Evolutionary conservation across 2,329 filamentous ascomycete genomes (phyloP), one percentile per base, ranked within the genome.

Genomic region (Diaporthe caulivora): DNA sequence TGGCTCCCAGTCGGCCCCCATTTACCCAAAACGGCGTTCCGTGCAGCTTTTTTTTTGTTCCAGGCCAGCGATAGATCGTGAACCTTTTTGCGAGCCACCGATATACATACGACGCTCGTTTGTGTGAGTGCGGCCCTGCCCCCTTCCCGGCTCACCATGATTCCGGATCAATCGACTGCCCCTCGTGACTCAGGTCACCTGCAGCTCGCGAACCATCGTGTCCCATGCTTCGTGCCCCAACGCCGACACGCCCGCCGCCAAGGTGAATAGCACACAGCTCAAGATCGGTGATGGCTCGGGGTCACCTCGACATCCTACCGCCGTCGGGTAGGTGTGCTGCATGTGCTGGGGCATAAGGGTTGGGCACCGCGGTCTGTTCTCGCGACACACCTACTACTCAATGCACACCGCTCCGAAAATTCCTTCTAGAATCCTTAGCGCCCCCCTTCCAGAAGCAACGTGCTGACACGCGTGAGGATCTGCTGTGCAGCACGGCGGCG

Each of bases 341-440:
- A n/a, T n/a, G 37, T 40, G 37, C 37, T 40, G 29, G 21, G n/a
- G n/a, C n/a, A n/a, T 31, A 34, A 10, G 7, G 7, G 37, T 10
- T 26, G 24, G 11, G 21, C 62, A 4, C 15, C 18, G 29, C 6
- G 62, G 47, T 67, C 47, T 67, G 62, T 40, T 67, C 62, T 67
- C 62, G 26, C 62, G 29, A 13, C 62, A 53, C 29, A 44, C 26
- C 9, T 9, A 34, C 5, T 9, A 53, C 62, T 37, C 47, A 26
- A 15, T 40, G n/a, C 62, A 40, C 62, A 67, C 62, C 62, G 62
- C 62, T 67, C 53, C 62, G 29, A 62, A 62, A 55, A 67, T 67
- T 53, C 62, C 62, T 67, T 67, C 62, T 67, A 51, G 62, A 67
- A 67, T 67, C 62, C 62, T 53, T 67, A 37, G 62, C 62, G 62